A percentile compares a stretch with the other conserved stretches of the same genome.
phyloP scores from a whole-genome alignment of 352 stramenopile genomes.

The Phytopythium helicoides region DNA sequence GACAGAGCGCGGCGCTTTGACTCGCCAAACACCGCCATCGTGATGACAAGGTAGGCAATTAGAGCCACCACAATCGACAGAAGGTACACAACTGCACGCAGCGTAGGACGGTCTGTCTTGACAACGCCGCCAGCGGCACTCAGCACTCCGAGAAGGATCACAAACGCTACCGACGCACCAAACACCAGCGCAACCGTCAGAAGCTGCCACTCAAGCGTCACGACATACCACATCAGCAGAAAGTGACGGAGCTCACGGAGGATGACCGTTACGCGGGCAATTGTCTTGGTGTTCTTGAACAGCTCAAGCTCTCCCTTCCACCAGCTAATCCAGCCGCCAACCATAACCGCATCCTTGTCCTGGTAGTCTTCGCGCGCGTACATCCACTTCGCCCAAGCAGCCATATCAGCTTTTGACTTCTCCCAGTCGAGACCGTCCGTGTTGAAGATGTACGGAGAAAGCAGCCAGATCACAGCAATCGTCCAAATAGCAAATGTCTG shows the following conservation, averaged over 20 bases:
- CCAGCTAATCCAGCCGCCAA: conserved; percentile 76
- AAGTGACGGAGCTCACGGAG: conserved; percentile 80
- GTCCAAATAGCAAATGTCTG: conserved; percentile 83
- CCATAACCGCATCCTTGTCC: conserved; percentile 64
- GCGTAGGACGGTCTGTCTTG: conserved; percentile 27
- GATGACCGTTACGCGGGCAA: conserved; percentile 73
- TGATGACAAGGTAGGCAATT: conserved; percentile 49
- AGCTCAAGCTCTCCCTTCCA: conserved; percentile 77
- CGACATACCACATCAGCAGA: conserved; percentile 82
- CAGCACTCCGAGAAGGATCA: conserved; percentile 56
- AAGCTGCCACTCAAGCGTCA: conserved; percentile 65
- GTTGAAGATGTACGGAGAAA: conserved; percentile 85
- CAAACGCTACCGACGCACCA: conserved; percentile 44
- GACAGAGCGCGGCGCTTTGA: conserved; percentile 37
- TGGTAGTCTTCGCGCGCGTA: conserved; percentile 64
- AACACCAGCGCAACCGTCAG: conserved; percentile 55
- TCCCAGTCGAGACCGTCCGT: conserved; percentile 83
- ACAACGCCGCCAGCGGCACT: conserved; percentile 28
- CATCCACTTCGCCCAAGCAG: conserved; percentile 79
- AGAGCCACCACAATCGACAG: conserved; percentile 31
- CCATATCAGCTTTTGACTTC: conserved; percentile 80
- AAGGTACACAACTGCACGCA: conserved; percentile 57
- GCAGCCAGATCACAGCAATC: conserved; percentile 68
- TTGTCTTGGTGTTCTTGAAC: conserved; percentile 68
- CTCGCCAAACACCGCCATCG: conserved; percentile 33